Evolutionary conservation across 164 flowering plant genomes (phyloP).

Genomic region (Platanus orientalis): DNA sequence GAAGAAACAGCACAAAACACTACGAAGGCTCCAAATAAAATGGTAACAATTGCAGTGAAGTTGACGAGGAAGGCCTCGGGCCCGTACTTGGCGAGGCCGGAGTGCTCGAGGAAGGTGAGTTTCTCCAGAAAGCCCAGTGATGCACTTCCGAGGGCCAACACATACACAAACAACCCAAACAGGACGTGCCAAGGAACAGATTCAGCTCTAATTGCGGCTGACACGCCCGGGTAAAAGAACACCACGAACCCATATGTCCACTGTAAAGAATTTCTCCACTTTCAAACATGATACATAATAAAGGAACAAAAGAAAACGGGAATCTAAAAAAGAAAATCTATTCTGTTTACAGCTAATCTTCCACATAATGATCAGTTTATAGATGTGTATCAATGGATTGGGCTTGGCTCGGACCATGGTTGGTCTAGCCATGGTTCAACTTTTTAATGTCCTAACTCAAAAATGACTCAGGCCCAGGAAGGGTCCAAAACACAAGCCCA

Average conservation of each 20-base stretch:
- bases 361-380: too few relatives aligned
- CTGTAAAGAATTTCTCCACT: conserved; percentile 30
- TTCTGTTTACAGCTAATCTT: too few relatives aligned
- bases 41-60: conserved; percentile 63
- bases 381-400: too few relatives aligned
- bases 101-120: conserved; percentile 84
- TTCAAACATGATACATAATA: too few relatives aligned
- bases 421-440: too few relatives aligned
- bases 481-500: too few relatives aligned
- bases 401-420: too few relatives aligned
- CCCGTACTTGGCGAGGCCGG: conserved; percentile 69
- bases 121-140: conserved; percentile 79
- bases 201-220: conserved; percentile 31
- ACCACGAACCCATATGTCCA: conserved; percentile 72
- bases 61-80: conserved; percentile 84
- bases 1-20: conserved; percentile 37
- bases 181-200: conserved; percentile 83
- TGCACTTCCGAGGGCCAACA: conserved; percentile 61
- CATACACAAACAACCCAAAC: conserved; percentile 59
- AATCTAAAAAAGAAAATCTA: too few relatives aligned
- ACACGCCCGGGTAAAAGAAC: conserved; percentile 80
- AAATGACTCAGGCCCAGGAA: too few relatives aligned
- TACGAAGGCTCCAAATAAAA: conserved; percentile 62
- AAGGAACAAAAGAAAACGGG: not conserved
- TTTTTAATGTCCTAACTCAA: too few relatives aligned